These are phyloP conservation scores for Pseudogymnoascus sp. DNA, from an alignment of 2,329 filamentous ascomycete genomes.

Conservation along the genomic window DNA sequence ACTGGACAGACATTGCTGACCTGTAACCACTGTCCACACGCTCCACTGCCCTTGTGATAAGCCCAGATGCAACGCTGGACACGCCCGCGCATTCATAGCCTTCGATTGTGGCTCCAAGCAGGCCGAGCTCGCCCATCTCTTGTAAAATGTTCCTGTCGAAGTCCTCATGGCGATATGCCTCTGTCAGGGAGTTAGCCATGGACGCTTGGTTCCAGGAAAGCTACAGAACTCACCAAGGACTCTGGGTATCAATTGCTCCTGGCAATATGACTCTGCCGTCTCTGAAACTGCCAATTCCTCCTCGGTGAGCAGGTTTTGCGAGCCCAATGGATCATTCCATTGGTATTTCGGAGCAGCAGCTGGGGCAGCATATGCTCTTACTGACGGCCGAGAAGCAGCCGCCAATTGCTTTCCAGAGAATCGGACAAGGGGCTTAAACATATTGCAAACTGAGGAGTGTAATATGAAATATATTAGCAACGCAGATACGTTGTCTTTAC, in stretches of 20 bases:
- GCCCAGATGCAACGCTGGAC: constrained; percentile 77
- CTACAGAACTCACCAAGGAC: constrained; percentile 61
- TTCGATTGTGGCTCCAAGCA: constrained; percentile 77
- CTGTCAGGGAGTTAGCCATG: constrained; percentile 35
- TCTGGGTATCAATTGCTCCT: constrained; percentile 77
- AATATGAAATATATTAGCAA: background rate
- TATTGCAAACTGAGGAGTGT: constrained; percentile 14
- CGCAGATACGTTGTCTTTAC: background rate
- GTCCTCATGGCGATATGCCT: constrained; percentile 78
- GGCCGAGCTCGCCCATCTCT: constrained; percentile 89
- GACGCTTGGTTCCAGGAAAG: constrained; percentile 10
- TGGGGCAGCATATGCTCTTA: constrained; percentile 21
- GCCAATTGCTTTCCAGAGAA: constrained; percentile 20
- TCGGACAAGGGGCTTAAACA: constrained; percentile 25
- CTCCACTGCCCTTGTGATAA: constrained; percentile 86
- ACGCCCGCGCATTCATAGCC: constrained; percentile 85
- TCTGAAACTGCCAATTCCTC: constrained; percentile 87
- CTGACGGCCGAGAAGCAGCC: constrained; percentile 16
- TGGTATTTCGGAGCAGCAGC: constrained; percentile 51
- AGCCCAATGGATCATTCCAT: constrained; percentile 82
- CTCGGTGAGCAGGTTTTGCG: constrained; percentile 71
- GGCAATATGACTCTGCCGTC: constrained; percentile 88
- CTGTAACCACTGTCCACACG: constrained; percentile 86
- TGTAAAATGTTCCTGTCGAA: constrained; percentile 79
- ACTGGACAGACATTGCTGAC: constrained; percentile 89